Evolutionary conservation across 2,329 filamentous ascomycete genomes (phyloP).

Genomic region (Arthrobotrys musiformis): DNA sequence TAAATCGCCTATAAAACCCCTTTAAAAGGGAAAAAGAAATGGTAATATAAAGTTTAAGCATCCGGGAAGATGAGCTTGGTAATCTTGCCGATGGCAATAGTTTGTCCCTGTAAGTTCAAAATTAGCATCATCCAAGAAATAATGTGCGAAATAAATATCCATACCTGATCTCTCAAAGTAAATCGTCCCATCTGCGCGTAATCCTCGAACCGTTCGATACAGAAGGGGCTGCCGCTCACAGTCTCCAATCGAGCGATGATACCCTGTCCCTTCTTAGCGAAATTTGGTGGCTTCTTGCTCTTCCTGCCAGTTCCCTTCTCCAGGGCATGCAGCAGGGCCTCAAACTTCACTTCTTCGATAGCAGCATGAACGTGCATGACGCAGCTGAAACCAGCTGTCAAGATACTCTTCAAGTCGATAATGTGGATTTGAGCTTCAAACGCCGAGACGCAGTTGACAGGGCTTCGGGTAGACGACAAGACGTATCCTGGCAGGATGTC

Average conservation of each 20-base stretch:
- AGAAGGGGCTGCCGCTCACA: constrained; percentile 84
- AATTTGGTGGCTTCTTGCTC: constrained; percentile 91
- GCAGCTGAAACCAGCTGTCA: constrained; percentile 95
- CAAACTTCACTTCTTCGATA: constrained; percentile 96
- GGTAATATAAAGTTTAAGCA: constrained; percentile 3
- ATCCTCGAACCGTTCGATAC: constrained; percentile 93
- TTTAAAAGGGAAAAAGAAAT: background rate
- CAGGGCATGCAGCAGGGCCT: constrained; percentile 86
- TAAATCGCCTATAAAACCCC: background rate
- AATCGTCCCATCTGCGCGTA: constrained; percentile 94
- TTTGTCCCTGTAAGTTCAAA: constrained; percentile 78
- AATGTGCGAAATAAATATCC: constrained; percentile 59
- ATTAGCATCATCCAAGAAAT: constrained; percentile 58
- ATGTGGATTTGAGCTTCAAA: constrained; percentile 98
- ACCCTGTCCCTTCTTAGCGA: constrained; percentile 81
- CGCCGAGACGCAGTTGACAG: constrained; percentile 86
- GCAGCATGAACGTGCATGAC: constrained; percentile 97
- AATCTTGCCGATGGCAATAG: constrained; percentile 99
- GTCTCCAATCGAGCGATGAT: constrained; percentile 94
- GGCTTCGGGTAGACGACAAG: constrained; percentile 90
- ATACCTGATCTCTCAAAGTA: constrained; percentile 86
- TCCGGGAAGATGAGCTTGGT: constrained; percentile 78
- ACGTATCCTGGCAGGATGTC: constrained; percentile 96
- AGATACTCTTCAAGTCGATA: constrained; percentile 91
- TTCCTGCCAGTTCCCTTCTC: constrained; percentile 94